Evolutionary conservation across 2,329 filamentous ascomycete species (phyloP).

Genomic region (Cadophora malorum): DNA sequence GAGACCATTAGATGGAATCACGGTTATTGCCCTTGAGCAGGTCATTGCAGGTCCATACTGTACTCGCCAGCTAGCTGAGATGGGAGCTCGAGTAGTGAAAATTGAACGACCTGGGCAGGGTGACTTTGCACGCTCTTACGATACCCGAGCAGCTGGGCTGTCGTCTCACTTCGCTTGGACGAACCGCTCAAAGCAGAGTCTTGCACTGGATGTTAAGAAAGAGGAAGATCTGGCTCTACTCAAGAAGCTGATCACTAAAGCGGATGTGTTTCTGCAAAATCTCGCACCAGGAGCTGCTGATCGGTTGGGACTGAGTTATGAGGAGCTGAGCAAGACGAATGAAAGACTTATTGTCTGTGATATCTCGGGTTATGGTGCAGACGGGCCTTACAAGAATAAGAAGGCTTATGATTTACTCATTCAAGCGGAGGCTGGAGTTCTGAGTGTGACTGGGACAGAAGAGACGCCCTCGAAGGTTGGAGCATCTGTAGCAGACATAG

Average conservation of each 20-base stretch:
- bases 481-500: conserved; percentile 22
- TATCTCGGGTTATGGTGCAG: conserved; percentile 15
- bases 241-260: conserved; percentile 16
- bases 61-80: conserved; percentile 20
- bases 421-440: conserved; percentile 21
- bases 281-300: conserved; percentile 13
- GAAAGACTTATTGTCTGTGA: conserved; percentile 21
- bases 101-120: conserved; percentile 20
- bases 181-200: conserved; percentile 23
- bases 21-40: conserved; percentile 24
- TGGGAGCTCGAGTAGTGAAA: conserved; percentile 21
- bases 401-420: conserved; percentile 25
- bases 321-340: conserved; percentile 20
- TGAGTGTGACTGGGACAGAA: conserved; percentile 18
- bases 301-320: conserved; percentile 17
- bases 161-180: conserved; percentile 23
- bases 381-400: conserved; percentile 18
- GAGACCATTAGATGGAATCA: conserved; percentile 20
- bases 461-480: conserved; percentile 17
- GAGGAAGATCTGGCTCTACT: conserved; percentile 11
- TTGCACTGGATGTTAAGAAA: conserved; percentile 21
- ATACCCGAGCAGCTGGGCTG: conserved; percentile 19
- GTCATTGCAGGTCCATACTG: conserved; percentile 22
- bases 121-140: conserved; percentile 20
- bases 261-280: conserved; percentile 24